phyloP scores from a whole-genome alignment of 2,329 filamentous ascomycete genomes.

The Penicillium occitanis region DNA sequence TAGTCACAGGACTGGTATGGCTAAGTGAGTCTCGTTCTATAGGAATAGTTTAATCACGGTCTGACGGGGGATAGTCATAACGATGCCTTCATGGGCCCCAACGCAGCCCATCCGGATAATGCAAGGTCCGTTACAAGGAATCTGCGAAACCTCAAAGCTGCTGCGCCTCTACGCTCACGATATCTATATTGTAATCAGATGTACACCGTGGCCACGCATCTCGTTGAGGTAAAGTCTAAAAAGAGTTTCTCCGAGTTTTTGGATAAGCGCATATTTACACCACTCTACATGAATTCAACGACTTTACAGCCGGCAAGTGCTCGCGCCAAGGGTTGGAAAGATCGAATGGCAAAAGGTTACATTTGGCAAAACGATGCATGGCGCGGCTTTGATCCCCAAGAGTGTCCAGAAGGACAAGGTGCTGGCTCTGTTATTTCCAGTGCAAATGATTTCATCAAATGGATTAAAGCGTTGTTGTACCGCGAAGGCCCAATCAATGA shows the following conservation, averaged over 20 bases:
- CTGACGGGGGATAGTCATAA: constrained; percentile 39
- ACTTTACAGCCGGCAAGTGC: constrained; percentile 37
- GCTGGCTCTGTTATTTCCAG: constrained; percentile 46
- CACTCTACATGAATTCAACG: constrained; percentile 14
- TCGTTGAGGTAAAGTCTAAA: constrained; percentile 48
- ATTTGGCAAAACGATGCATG: constrained; percentile 37
- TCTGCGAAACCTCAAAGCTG: constrained; percentile 49
- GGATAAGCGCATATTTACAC: constrained; percentile 14
- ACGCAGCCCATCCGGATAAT: constrained; percentile 32
- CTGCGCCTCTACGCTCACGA: constrained; percentile 45
- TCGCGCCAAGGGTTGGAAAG: constrained; percentile 25
- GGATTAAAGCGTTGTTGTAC: constrained; percentile 32
- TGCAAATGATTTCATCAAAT: constrained; percentile 34
- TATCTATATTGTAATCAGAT: constrained; percentile 56
- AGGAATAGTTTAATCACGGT: not conserved
- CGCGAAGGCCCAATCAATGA: constrained; percentile 28
- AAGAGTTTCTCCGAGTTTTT: constrained; percentile 40
- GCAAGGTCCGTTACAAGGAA: constrained; percentile 44
- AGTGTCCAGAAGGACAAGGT: constrained; percentile 39
- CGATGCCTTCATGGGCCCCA: constrained; percentile 31
- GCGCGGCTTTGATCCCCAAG: constrained; percentile 28
- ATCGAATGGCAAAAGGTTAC: constrained; percentile 47
- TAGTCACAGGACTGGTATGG: constrained; percentile 51
- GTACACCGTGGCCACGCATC: constrained; percentile 48
- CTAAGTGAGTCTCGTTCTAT: constrained; percentile 27